Conservation (phyloP, 495 filamentous ascomycete species). For the Penicillium longicatenatum region DNA sequence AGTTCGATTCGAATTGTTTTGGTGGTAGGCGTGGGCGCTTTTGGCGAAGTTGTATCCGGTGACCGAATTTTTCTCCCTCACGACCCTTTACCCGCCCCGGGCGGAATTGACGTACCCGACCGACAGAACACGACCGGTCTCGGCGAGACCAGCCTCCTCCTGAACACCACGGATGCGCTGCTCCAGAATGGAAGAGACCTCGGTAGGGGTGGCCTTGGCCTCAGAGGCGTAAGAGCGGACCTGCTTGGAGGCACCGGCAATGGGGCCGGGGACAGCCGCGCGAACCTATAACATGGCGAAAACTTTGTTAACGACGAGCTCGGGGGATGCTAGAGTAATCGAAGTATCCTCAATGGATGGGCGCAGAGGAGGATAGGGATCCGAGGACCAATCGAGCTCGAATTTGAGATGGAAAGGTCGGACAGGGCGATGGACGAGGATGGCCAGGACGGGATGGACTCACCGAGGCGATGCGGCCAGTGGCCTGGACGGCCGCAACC, state of each 20-base stretch:
- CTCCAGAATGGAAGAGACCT: conserved; percentile 98
- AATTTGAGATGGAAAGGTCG: conserved; percentile 40
- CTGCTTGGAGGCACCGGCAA: conserved; percentile 73
- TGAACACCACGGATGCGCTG: conserved; percentile 97
- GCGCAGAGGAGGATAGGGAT: conserved; percentile 30
- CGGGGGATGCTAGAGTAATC: conserved; percentile 33
- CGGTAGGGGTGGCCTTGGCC: conserved; percentile 92
- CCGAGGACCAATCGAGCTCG: conserved; percentile 42
- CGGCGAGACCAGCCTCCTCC: conserved; percentile 93
- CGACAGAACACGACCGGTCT: conserved; percentile 98
- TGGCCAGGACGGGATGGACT: conserved; percentile 56
- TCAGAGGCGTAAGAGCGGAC: conserved; percentile 88
- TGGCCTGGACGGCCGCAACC: conserved; percentile 88
- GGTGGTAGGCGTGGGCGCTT: conserved; percentile 21
- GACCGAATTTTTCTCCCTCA: conserved; percentile 39
- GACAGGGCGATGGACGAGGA: conserved; percentile 31
- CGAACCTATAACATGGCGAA: conserved; percentile 65
- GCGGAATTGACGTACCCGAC: conserved; percentile 79
- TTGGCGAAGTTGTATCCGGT: conserved; percentile 32
- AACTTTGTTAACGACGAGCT: conserved; percentile 47
- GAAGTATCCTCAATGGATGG: conserved; percentile 27
- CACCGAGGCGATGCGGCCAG: conserved; percentile 89
- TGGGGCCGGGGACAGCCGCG: conserved; percentile 76
- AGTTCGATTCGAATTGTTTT: conserved; percentile 11
- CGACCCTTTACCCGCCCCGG: conserved; percentile 21